Conservation (phyloP, 2,329 filamentous ascomycete genomes). For the Hortaea sp. region DNA sequence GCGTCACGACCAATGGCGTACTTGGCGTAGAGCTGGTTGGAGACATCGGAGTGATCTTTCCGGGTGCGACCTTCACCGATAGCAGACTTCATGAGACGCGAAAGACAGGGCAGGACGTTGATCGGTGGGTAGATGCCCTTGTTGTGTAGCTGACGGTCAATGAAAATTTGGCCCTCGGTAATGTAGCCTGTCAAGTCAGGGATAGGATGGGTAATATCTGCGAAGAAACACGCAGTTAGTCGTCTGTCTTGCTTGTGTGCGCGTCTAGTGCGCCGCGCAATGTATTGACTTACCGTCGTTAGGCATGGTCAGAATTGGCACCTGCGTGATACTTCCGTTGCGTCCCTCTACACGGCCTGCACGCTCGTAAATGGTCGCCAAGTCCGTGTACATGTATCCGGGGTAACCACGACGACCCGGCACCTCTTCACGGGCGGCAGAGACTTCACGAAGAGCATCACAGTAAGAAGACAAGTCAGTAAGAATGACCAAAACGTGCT, state of each 20-base stretch:
- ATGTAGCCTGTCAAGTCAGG: conserved; percentile 98
- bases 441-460: conserved; percentile 96
- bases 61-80: conserved; percentile 96
- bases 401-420: conserved; percentile 98
- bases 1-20: conserved; percentile 98
- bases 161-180: conserved; percentile 96
- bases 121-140: conserved; percentile 98
- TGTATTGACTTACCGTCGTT: conserved; percentile 63
- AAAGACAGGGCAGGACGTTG: conserved; percentile 95
- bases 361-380: conserved; percentile 99
- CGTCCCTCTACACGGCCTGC: conserved; percentile 93
- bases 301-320: conserved; percentile 97
- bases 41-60: conserved; percentile 95
- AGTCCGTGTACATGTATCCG: conserved; percentile 99
- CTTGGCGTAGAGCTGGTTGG: conserved; percentile 98
- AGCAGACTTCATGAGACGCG: conserved; percentile 99
- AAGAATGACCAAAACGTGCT: conserved; percentile 97
- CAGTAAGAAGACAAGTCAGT: conserved; percentile 98
- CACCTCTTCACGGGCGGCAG: conserved; percentile 94
- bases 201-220: conserved; percentile 95
- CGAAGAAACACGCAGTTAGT: background rate
- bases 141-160: conserved; percentile 89
- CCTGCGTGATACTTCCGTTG: conserved; percentile 97
- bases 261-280: background rate
- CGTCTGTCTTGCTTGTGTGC: no score